phyloP scores from a whole-genome alignment of 176 grass and related monocot genomes.

The Metroxylon sagu region DNA sequence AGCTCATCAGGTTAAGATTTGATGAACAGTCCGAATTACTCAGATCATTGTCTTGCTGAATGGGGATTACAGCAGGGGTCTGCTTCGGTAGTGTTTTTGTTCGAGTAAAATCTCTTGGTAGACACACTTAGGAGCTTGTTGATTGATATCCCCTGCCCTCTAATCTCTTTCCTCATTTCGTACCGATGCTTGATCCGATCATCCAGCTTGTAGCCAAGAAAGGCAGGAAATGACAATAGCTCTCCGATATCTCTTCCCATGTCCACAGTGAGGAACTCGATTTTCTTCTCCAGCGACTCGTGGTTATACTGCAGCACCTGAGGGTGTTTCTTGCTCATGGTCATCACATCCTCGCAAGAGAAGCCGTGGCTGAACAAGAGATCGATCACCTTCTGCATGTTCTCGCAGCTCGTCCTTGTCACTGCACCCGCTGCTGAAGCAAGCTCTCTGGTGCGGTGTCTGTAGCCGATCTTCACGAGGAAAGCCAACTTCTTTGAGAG shows the following conservation, averaged over 20 bases:
- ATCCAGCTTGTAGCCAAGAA: constrained; percentile 24
- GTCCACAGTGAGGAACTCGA: constrained; percentile 12
- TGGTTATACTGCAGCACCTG: constrained; percentile 26
- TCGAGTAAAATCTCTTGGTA: constrained; percentile 8
- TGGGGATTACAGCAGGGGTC: not conserved
- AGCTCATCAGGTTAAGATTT: too few relatives aligned
- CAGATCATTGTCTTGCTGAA: too few relatives aligned
- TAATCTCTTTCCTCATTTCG: constrained; percentile 14
- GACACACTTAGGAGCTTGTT: constrained; percentile 24
- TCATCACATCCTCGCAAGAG: constrained; percentile 9
- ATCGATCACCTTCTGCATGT: constrained; percentile 18
- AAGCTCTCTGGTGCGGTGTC: constrained; percentile 14
- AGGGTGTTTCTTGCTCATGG: constrained; percentile 23
- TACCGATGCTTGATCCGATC: constrained; percentile 23
- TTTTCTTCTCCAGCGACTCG: constrained; percentile 17
- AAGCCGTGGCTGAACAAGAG: constrained; percentile 18
- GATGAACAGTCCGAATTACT: too few relatives aligned
- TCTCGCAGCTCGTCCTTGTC: constrained; percentile 21
- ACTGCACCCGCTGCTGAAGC: constrained; percentile 1
- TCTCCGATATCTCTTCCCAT: constrained; percentile 15
- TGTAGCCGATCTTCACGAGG: constrained; percentile 15
- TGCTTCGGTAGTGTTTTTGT: not conserved
- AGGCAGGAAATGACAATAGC: constrained; percentile 16
- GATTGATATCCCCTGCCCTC: constrained; percentile 18
- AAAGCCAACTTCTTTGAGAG: constrained; percentile 19